Evolutionary conservation across 2,329 filamentous ascomycete species (phyloP).

Genomic region (Diaporthe citrichinensis): DNA sequence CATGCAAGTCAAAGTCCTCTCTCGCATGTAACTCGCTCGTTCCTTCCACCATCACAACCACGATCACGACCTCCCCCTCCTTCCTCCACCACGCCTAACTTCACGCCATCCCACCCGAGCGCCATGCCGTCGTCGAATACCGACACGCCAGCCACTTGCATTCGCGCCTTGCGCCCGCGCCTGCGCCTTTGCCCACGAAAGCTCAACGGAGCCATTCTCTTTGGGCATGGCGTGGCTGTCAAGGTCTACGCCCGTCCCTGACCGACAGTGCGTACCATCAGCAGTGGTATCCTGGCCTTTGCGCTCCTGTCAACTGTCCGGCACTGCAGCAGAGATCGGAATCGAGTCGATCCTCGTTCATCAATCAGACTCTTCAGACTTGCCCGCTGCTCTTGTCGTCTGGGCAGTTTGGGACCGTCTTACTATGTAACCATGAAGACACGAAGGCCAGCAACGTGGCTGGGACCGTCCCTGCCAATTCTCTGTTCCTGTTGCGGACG

Average conservation of each 20-base stretch:
- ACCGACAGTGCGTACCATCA: conserved; percentile 2
- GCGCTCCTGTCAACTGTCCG: background rate
- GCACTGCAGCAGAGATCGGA: background rate
- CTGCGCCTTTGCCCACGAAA: background rate
- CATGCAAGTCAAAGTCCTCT: background rate
- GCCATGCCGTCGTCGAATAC: background rate
- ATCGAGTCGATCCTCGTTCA: background rate
- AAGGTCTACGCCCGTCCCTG: conserved; percentile 14
- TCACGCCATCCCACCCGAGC: conserved; percentile 10
- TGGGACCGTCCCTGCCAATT: background rate
- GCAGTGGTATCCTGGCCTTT: background rate
- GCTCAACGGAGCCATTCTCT: background rate
- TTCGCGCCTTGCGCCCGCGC: background rate
- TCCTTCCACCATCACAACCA: background rate
- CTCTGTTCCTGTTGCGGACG: background rate
- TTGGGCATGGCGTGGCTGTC: conserved; percentile 8
- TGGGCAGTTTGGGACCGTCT: conserved; percentile 10
- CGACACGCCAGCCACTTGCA: conserved; percentile 12
- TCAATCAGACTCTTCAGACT: background rate
- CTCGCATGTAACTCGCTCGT: background rate
- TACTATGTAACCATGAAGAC: conserved; percentile 12
- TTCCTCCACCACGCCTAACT: background rate
- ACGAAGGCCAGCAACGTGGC: background rate
- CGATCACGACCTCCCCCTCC: background rate
- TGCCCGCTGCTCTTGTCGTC: background rate